These are phyloP conservation scores for Candida vartiovaarae DNA, from an alignment of 805 yeast species.

Conservation along the genomic window DNA sequence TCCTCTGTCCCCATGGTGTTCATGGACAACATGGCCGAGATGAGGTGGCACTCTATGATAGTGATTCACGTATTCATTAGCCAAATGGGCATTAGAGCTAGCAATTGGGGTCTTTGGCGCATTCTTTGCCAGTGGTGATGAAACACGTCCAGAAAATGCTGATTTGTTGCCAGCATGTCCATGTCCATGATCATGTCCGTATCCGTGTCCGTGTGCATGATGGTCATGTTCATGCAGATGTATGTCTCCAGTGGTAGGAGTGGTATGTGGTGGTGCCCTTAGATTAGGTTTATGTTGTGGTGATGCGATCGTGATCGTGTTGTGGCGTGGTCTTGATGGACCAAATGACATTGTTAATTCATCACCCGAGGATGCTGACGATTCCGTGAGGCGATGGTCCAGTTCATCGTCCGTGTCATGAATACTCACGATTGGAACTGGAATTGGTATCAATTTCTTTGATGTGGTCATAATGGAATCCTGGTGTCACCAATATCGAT, in stretches of 20 bases:
- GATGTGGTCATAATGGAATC: not conserved
- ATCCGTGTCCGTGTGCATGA: no score
- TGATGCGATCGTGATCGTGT: constrained; percentile 31
- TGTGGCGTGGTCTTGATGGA: not conserved
- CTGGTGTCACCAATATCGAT: constrained; percentile 25
- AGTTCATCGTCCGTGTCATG: not conserved
- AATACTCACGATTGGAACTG: not conserved
- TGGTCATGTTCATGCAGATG: not conserved
- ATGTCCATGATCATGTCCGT: no score
- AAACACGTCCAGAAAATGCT: constrained; percentile 13
- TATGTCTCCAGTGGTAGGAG: not conserved
- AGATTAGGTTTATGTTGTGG: not conserved
- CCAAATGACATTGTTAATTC: constrained; percentile 7
- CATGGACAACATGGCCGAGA: not conserved
- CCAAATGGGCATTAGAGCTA: constrained; percentile 23
- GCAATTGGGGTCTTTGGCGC: constrained; percentile 29
- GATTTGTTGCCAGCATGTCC: not conserved
- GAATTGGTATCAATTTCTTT: not conserved
- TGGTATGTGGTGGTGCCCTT: not conserved
- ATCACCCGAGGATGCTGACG: constrained; percentile 2
- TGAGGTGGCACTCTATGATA: constrained; percentile 3
- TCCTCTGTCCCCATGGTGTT: constrained; percentile 4
- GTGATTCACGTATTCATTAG: constrained; percentile 6
- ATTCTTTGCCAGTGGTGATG: constrained; percentile 29
- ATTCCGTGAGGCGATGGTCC: not conserved